A percentile compares a stretch with the other conserved stretches of the same genome.
Conservation (phyloP, 345 rosid genomes). For the Corchorus olitorius region DNA sequence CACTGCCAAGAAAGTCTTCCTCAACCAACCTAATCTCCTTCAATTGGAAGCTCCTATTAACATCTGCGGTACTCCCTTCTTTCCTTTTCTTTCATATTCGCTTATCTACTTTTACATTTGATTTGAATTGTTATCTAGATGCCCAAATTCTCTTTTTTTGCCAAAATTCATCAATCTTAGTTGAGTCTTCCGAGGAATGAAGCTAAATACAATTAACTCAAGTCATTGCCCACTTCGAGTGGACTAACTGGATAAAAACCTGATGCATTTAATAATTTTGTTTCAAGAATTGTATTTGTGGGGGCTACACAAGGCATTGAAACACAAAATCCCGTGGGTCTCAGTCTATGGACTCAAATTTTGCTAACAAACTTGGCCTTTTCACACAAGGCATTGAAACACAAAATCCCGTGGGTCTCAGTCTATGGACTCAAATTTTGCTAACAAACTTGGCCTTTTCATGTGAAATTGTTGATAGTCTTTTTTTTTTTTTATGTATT, state of each 20-base stretch:
- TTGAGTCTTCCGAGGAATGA: background rate
- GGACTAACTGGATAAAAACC: background rate
- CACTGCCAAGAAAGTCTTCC: slow-evolving; percentile 45
- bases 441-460: background rate
- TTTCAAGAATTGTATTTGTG: background rate
- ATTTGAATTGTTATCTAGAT: background rate
- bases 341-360: background rate
- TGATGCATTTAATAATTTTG: no score
- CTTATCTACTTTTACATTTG: background rate
- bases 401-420: background rate
- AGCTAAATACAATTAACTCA: background rate
- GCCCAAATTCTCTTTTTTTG: background rate
- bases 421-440: background rate
- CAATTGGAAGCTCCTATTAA: slow-evolving; percentile 49
- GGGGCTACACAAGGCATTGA: background rate
- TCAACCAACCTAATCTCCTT: slow-evolving; percentile 47
- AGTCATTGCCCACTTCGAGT: background rate
- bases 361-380: background rate
- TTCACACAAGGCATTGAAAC: background rate
- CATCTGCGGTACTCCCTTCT: slow-evolving; percentile 38
- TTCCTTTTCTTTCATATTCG: background rate
- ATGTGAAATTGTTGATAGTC: background rate
- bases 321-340: background rate
- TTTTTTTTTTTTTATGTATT: no score
- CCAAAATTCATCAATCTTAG: background rate